These are phyloP conservation scores for Epichloe typhina DNA, from an alignment of 2,329 filamentous ascomycete species.

Conservation along the genomic window DNA sequence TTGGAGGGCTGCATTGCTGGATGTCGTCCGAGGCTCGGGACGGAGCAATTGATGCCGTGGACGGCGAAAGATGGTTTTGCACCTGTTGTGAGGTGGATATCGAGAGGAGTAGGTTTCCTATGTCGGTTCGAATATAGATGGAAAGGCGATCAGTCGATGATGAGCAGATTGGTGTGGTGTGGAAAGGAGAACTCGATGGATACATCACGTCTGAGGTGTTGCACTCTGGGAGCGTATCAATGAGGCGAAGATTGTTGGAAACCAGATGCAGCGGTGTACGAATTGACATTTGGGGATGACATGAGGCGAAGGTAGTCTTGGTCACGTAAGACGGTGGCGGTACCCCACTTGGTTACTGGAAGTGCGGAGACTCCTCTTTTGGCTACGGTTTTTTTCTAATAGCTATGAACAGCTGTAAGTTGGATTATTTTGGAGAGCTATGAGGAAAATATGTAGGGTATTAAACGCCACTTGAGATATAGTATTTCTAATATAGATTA, in stretches of 20 bases:
- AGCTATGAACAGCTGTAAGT: too few relatives aligned
- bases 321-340: too few relatives aligned
- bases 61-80: neutral
- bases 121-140: neutral
- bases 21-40: neutral
- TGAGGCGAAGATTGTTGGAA: neutral
- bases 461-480: too few relatives aligned
- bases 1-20: conserved; percentile 3
- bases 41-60: neutral
- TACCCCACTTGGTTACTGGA: too few relatives aligned
- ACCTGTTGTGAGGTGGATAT: neutral
- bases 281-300: neutral
- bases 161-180: neutral
- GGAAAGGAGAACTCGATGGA: neutral
- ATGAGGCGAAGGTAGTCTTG: too few relatives aligned
- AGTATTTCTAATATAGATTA: too few relatives aligned
- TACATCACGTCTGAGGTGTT: neutral
- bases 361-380: too few relatives aligned
- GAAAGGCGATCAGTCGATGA: neutral
- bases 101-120: neutral
- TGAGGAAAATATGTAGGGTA: too few relatives aligned
- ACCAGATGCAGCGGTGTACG: neutral
- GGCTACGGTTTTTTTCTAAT: too few relatives aligned
- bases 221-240: neutral
- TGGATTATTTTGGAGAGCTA: too few relatives aligned